Base-by-base conservation (phyloP, 345 rosid genomes). In the Zanthoxylum bungeanum region DNA sequence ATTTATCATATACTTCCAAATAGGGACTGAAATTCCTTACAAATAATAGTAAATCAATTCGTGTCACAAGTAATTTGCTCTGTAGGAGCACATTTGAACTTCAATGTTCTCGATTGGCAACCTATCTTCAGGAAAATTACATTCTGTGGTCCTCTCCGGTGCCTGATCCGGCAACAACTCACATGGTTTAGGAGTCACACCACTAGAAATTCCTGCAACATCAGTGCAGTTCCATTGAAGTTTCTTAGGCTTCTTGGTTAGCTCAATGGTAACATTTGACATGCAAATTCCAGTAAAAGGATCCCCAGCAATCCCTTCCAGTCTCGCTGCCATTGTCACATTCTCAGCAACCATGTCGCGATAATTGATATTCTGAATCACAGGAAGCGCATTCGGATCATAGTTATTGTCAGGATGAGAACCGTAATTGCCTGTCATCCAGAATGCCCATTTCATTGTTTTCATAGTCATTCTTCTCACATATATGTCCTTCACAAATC, bases 341-440 rank as follows among this genome's bases (percentile, higher is more conserved):
- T 94, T 90, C 66, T 88, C 85, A 0, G 97, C 98, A 22, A 84
- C 79, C 70, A 90, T 75, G 61, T 94, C 98, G 7, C 79, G 80
- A 73, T 85, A 90, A 16, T 89, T 86, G 46, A 92, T 90, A 71
- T 85, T 83, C 63, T 80, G 75, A 30, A 94, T 88, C 55, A 78
- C 74, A 1, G 98, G 89, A 24, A 90, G 64, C 0, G 97, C 98
- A 0, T 87, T 85, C 1, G 89, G 88, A 76, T 92, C 92, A 46
- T 77, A 92, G 61, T 89, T 83, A 11, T 83, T 78, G 64, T 89
- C 97, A 0, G 98, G 87, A 49, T 94, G 98, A 4, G 91, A 81
- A 7, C 87, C 92, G 33, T 92, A 94, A 30, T 84, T 75, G 16
- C 98, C 93, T n/a, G 97, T 87, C 85, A 94, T 90, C 98, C 97